A percentile compares a stretch with the other conserved stretches of the same genome.
Conservation (phyloP, 306 rosid genomes). For the Delonix regia region DNA sequence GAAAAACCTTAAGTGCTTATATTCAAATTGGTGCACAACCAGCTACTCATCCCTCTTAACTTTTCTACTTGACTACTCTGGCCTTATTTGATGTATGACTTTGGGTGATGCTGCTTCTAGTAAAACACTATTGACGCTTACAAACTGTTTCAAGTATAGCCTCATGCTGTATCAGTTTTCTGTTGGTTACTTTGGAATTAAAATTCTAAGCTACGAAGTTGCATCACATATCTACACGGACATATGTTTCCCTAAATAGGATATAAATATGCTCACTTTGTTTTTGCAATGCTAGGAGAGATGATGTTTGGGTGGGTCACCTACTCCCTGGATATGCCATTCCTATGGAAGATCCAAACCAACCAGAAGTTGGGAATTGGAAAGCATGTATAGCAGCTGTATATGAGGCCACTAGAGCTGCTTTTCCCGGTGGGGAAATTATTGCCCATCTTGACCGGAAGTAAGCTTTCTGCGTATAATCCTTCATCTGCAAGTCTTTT, state of each 20-base stretch:
- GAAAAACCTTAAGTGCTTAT: not conserved
- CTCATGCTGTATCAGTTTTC: slow-evolving; percentile 10
- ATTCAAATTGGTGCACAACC: not conserved
- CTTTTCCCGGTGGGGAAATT: slow-evolving; percentile 93
- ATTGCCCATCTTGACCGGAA: slow-evolving; percentile 95
- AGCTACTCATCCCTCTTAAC: slow-evolving; percentile 7
- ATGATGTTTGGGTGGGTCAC: slow-evolving; percentile 97
- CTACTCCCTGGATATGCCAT: slow-evolving; percentile 90
- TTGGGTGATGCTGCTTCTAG: not conserved
- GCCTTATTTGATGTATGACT: slow-evolving; percentile 3
- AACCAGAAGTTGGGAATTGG: slow-evolving; percentile 87
- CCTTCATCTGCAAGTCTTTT: slow-evolving; percentile 6
- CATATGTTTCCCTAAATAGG: slow-evolving; percentile 17
- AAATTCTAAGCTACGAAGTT: not conserved
- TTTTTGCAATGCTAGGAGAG: slow-evolving; percentile 64
- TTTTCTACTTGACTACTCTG: not conserved
- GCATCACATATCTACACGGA: not conserved
- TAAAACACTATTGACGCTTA: not conserved
- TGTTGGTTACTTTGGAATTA: slow-evolving; percentile 8
- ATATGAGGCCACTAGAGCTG: slow-evolving; percentile 70
- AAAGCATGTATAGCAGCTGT: slow-evolving; percentile 73
- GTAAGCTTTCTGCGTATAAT: slow-evolving; percentile 52
- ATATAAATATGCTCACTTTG: slow-evolving; percentile 13
- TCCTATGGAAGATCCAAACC: slow-evolving; percentile 95
- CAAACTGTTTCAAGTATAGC: not conserved